These are phyloP conservation scores for Hanseniaspora pseudoguilliermondii DNA, from an alignment of 805 yeast species.

Conservation along the genomic window DNA sequence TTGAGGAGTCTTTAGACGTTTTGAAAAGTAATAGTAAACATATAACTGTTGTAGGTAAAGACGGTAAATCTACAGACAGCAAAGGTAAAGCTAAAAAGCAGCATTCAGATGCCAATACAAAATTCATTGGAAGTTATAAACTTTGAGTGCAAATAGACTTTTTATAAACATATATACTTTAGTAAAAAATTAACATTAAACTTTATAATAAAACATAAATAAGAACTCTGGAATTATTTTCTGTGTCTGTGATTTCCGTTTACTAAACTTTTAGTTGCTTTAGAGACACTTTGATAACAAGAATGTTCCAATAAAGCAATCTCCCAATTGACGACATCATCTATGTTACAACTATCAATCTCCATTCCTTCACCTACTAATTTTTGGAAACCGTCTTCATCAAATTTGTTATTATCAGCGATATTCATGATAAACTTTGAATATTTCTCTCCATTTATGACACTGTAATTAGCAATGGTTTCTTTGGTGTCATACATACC, in stretches of 20 bases:
- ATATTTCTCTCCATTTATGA: constrained; percentile 49
- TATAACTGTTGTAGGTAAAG: constrained; percentile 61
- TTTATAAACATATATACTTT: background rate
- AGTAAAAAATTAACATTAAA: background rate
- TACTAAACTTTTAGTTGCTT: constrained; percentile 30
- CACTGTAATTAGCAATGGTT: constrained; percentile 67
- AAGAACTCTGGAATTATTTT: constrained; percentile 25
- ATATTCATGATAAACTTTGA: constrained; percentile 23
- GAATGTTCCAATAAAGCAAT: constrained; percentile 64
- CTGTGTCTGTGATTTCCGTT: constrained; percentile 8
- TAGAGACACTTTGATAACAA: constrained; percentile 68
- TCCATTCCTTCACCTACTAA: constrained; percentile 12
- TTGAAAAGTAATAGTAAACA: constrained; percentile 53
- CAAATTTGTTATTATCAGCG: constrained; percentile 7
- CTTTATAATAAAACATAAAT: background rate
- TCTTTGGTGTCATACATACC: constrained; percentile 83
- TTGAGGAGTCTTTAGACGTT: constrained; percentile 55
- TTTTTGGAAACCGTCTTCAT: constrained; percentile 9
- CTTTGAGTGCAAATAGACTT: background rate
- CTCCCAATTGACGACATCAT: constrained; percentile 88
- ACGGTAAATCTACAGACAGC: constrained; percentile 63
- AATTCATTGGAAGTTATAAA: constrained; percentile 23
- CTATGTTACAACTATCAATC: constrained; percentile 61
- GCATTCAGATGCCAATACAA: constrained; percentile 12
- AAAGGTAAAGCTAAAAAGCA: constrained; percentile 49